Evolutionary conservation across 1,284 basidiomycete species (phyloP).

Genomic region (Entoloma clypeatum): DNA sequence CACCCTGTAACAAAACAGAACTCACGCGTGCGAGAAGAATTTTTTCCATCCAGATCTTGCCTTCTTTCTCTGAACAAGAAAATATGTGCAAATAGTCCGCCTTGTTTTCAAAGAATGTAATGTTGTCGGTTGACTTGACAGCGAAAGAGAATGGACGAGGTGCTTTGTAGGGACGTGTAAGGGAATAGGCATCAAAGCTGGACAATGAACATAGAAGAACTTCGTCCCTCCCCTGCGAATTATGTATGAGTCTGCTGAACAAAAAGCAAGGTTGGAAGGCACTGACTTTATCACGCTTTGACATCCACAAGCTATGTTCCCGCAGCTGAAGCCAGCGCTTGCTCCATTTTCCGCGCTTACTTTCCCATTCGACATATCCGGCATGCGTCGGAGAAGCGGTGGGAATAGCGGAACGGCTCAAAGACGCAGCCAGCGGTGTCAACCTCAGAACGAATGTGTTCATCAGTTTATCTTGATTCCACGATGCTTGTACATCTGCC

Average conservation of each 20-base stretch:
- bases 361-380: slow-evolving; percentile 81
- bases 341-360: slow-evolving; percentile 87
- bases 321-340: slow-evolving; percentile 84
- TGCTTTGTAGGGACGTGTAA: slow-evolving; percentile 68
- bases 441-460: slow-evolving; percentile 77
- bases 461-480: slow-evolving; percentile 75
- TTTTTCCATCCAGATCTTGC: slow-evolving; percentile 62
- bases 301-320: slow-evolving; percentile 80
- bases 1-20: slow-evolving; percentile 15
- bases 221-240: slow-evolving; percentile 75
- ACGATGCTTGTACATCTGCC: slow-evolving; percentile 69
- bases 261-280: background rate
- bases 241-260: slow-evolving; percentile 6
- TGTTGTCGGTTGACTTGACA: slow-evolving; percentile 83
- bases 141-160: slow-evolving; percentile 81
- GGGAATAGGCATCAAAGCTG: slow-evolving; percentile 80
- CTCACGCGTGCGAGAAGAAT: slow-evolving; percentile 75
- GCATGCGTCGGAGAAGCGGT: slow-evolving; percentile 64
- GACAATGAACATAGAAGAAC: slow-evolving; percentile 74
- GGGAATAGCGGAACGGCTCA: slow-evolving; percentile 64
- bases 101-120: slow-evolving; percentile 79
- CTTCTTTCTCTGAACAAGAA: slow-evolving; percentile 67
- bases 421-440: slow-evolving; percentile 54
- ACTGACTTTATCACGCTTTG: slow-evolving; percentile 78
- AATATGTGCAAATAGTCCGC: slow-evolving; percentile 84